Evolutionary conservation across 345 rosid species (phyloP), one percentile per base, ranked within the genome.

Genomic region (Trapa incisa): DNA sequence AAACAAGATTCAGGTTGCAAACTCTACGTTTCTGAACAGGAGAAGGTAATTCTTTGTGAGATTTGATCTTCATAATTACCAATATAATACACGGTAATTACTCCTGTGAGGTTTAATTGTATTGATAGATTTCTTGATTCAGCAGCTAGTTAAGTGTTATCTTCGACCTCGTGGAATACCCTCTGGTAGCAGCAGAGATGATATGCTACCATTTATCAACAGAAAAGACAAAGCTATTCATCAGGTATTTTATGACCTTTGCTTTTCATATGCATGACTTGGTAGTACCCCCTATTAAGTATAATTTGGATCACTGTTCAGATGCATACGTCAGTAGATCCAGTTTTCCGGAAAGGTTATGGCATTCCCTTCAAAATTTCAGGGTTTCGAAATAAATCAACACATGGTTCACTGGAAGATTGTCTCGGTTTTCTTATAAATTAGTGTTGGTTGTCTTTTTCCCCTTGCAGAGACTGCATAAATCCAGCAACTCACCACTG

Each of bases 401-500:
- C 43, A 41, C 7, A 3, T 15, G 41, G 16, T 4, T 41, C 29
- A 17, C 2, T 0, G 13, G 47, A 37, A 37, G 22, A 1, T 15
- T 17, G 5, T 37, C 22, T 12, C 32, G 15, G 8, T 47, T 3
- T 5, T 47, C 2, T 22, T 36, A 43, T 65, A 4, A 17, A 41
- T 37, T 4, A 9, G 5, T 42, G 12, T 64, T 6, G 42, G 32
- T 36, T 50, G 64, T 39, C 57, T 56, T 47, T n/a, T 62, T 45
- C 64, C 63, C 13, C 9, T 65, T 54, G 16, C 73, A 71, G 73
- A 71, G 68, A 45, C 2, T 54, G 64, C 16, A 36, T 43, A 71
- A 65, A 63, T 71, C 73, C 57, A 29, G 61, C 32, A 71, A 71
- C 58, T 64, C 73, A 14, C 50, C 64, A 22, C 52, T 37, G 32